Conservation (phyloP, 768 basidiomycete genomes). For the Phanerochaete sordida region DNA sequence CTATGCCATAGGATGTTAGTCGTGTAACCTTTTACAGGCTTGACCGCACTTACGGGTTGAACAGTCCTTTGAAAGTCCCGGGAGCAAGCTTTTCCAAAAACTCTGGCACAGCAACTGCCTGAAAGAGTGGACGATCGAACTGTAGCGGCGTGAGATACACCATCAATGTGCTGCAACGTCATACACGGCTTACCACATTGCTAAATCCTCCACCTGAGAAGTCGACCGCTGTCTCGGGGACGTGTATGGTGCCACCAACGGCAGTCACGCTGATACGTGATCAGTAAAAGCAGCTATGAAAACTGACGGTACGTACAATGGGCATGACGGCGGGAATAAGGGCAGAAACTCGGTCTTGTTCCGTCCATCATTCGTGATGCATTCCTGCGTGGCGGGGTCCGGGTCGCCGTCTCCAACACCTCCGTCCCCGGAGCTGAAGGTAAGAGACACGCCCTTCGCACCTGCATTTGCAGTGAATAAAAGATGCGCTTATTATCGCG, state of each 20-base stretch:
- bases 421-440: constrained; percentile 63
- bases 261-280: constrained; percentile 53
- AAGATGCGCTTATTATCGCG: no score
- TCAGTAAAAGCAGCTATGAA: no score
- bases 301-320: constrained; percentile 27
- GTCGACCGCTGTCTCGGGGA: constrained; percentile 56
- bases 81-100: constrained; percentile 45
- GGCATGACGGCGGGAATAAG: constrained; percentile 55
- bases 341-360: constrained; percentile 52
- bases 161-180: not conserved
- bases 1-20: not conserved
- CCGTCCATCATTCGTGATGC: constrained; percentile 55
- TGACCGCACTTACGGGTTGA: constrained; percentile 43
- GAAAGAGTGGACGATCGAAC: constrained; percentile 55
- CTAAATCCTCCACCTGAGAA: constrained; percentile 80
- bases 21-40: no score
- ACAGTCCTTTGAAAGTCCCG: constrained; percentile 54
- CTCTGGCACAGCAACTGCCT: constrained; percentile 38
- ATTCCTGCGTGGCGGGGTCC: constrained; percentile 50
- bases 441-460: constrained; percentile 59
- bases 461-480: no score
- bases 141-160: constrained; percentile 15
- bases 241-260: constrained; percentile 59
- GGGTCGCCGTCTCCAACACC: constrained; percentile 66
- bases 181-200: constrained; percentile 46